Percentiles rank a stretch among this genome's conserved stretches.
phyloP scores from a whole-genome alignment of 2,329 filamentous ascomycete genomes.

The Sporothrix phasma region DNA sequence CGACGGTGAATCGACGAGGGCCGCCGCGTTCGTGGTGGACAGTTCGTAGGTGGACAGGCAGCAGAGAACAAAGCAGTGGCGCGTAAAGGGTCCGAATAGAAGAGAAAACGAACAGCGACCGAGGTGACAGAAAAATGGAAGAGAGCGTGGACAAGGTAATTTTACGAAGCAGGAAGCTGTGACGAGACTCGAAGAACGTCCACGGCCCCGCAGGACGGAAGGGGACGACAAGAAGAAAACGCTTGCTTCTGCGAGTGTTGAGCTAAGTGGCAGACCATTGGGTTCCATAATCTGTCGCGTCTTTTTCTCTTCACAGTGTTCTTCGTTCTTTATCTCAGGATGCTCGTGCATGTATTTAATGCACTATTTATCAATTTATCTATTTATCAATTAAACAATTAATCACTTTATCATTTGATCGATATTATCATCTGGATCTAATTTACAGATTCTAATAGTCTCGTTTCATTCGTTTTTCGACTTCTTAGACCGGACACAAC shows the following conservation, averaged over 20 bases:
- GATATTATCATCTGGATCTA: not conserved
- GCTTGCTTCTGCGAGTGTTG: not conserved
- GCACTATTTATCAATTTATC: not conserved
- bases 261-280: not conserved
- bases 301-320: not conserved
- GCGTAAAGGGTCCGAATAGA: not conserved
- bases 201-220: not conserved
- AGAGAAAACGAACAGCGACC: not conserved
- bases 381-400: conserved; percentile 1
- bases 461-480: not conserved
- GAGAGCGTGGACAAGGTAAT: not conserved
- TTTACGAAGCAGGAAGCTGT: too few species aligned
- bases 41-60: not conserved
- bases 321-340: not conserved
- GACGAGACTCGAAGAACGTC: too few species aligned
- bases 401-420: not conserved
- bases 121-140: not conserved
- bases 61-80: not conserved
- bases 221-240: not conserved
- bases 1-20: not conserved
- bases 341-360: not conserved
- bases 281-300: not conserved
- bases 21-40: not conserved
- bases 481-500: too few species aligned
- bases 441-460: not conserved